Percentiles rank a stretch among this genome's conserved stretches.
Evolutionary conservation across 805 yeast genomes (phyloP).

Genomic region (Starmera caribaea): DNA sequence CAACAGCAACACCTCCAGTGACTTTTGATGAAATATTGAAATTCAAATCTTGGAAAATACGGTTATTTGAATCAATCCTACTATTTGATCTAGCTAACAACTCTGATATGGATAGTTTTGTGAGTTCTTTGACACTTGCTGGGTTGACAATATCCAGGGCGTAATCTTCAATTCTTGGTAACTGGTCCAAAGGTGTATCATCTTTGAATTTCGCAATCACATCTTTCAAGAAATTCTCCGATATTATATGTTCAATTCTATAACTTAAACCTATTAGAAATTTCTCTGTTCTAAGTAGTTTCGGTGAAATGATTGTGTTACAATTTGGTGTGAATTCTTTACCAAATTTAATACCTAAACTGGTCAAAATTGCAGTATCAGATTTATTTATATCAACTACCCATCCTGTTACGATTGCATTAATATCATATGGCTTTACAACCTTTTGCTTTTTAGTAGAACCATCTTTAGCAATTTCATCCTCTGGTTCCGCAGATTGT

Average conservation of each 20-base stretch:
- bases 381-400: constrained; percentile 34
- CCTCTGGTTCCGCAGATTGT: constrained; percentile 8
- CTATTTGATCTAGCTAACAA: constrained; percentile 8
- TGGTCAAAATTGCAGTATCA: constrained; percentile 33
- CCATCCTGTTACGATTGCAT: constrained; percentile 58
- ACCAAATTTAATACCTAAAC: constrained; percentile 49
- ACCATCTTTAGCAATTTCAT: constrained; percentile 5
- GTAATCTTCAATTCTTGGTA: constrained; percentile 20
- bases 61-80: constrained; percentile 10
- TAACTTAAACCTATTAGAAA: constrained; percentile 62
- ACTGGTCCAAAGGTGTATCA: constrained; percentile 7
- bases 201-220: constrained; percentile 25
- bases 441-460: constrained; percentile 8
- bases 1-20: constrained; percentile 50
- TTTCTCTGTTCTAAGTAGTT: constrained; percentile 77
- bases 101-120: constrained; percentile 15
- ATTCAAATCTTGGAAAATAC: constrained; percentile 36
- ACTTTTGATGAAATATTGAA: constrained; percentile 49
- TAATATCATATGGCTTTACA: constrained; percentile 26
- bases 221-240: constrained; percentile 44
- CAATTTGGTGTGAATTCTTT: constrained; percentile 21
- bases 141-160: constrained; percentile 24
- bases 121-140: constrained; percentile 22
- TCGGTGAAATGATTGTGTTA: constrained; percentile 66
- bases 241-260: constrained; percentile 37